Evolutionary conservation across 2,329 filamentous ascomycete species (phyloP).

Genomic region (Diaporthe caulivora): DNA sequence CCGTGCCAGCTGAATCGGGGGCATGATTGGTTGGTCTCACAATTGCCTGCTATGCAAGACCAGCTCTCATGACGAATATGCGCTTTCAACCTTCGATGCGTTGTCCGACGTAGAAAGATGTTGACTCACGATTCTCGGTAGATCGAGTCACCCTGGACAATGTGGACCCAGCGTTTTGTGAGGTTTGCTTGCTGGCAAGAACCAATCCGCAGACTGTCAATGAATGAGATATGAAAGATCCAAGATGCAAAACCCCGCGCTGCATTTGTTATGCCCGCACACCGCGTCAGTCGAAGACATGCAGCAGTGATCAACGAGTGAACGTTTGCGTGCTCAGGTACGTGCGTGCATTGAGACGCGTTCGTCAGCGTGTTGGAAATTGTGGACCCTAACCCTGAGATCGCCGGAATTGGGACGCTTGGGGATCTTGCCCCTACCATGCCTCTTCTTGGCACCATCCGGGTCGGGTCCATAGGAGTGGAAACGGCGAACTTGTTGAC

Average conservation of each 20-base stretch:
- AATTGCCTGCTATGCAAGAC: conserved; percentile 8
- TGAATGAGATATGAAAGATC: neutral
- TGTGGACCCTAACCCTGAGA: neutral
- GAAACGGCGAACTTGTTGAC: too few species aligned
- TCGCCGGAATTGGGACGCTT: too few species aligned
- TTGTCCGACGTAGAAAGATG: neutral
- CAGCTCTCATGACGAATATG: neutral
- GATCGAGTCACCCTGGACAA: neutral
- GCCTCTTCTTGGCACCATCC: too few species aligned
- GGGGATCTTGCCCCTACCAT: too few species aligned
- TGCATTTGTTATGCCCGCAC: neutral
- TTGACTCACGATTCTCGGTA: neutral
- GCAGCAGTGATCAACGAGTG: neutral
- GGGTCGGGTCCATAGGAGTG: too few species aligned
- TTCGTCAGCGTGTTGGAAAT: conserved; percentile 12
- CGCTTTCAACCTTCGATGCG: neutral
- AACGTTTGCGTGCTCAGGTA: neutral
- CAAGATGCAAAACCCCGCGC: neutral
- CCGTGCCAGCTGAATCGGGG: neutral
- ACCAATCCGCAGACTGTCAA: neutral
- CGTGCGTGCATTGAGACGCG: conserved; percentile 26
- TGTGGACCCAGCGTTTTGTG: neutral
- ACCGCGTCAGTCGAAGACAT: neutral
- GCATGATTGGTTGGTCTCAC: neutral
- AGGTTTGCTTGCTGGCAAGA: neutral